Base-by-base conservation (phyloP, 1,284 basidiomycete species). In the Anthracocystis panici-leucophaei region DNA sequence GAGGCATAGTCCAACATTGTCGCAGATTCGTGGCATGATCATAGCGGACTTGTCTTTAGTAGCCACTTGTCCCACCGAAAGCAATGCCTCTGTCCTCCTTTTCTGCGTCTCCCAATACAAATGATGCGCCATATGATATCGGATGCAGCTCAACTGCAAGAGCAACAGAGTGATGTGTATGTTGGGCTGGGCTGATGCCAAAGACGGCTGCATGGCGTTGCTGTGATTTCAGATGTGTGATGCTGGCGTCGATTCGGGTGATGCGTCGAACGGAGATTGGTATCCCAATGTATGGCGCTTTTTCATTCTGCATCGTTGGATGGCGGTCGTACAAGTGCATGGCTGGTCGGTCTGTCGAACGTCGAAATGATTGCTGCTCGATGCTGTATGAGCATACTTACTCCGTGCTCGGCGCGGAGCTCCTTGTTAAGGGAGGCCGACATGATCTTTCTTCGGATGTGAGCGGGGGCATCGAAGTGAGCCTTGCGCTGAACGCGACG, bases 361-460 rank as follows among this genome's bases (percentile, higher is more conserved):
- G 57, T 61, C 45, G 41, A 18, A 16, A 23, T 54, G 51, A 55
- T 56, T 53, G 53, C 23, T 55, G 45, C 35, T 38, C 35, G 35
- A 38, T 16, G 9, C n/a, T 9, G 16, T 2, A 7, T 5, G 18
- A 20, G 60, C 35, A 78, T 74, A 89, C 93, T 84, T 86, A 97
- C 95, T 87, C 91, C 92, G 90, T 99, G 90, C 89, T 97, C 93
- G 86, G 87, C 88, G 79, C 95, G 92, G 84, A 99, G 92, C 86
- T 97, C 96, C 90, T 97, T 98, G 81, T 93, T 92, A 76, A 99
- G 91, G 65, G 94, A 89, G 73, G 95, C 94, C 82, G 93, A 95
- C 95, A 99, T 97, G 85, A 98, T 95, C 89, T 94, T 96, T 87
- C 96, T 91, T 87, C 95, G 93, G 84, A 94, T 71, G 78, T 81